These are phyloP conservation scores for Periconia macrospinosa DNA, from an alignment of 2,329 filamentous ascomycete genomes.

Conservation along the genomic window DNA sequence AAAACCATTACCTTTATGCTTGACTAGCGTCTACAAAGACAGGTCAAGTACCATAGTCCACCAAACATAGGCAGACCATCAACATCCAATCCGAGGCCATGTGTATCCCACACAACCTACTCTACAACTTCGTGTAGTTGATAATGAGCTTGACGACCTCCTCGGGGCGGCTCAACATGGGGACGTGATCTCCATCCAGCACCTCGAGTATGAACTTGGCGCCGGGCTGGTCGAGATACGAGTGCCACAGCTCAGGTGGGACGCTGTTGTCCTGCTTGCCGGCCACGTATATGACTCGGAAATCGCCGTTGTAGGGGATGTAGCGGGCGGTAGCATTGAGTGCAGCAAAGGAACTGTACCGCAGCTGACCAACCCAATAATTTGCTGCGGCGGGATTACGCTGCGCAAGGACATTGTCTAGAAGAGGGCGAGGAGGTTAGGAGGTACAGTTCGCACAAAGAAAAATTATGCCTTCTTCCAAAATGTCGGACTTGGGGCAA, in stretches of 20 bases:
- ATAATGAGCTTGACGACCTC: conserved; percentile 18
- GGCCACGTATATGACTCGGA: conserved; percentile 23
- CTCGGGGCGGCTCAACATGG: conserved; percentile 27
- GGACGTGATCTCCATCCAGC: conserved; percentile 22
- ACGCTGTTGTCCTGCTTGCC: conserved; percentile 22
- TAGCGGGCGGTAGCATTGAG: conserved; percentile 23
- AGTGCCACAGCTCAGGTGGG: conserved; percentile 14
- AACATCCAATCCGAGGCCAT: background rate
- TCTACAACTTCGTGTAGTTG: conserved; percentile 10
- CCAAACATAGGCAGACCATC: too few species aligned
- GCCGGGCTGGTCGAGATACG: conserved; percentile 19
- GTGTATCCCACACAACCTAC: background rate
- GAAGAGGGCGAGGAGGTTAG: conserved; percentile 5
- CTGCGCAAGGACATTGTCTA: conserved; percentile 19
- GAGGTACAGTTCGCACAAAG: too few species aligned
- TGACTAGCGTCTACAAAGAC: too few species aligned
- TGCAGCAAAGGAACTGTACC: conserved; percentile 20
- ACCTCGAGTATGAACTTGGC: conserved; percentile 17
- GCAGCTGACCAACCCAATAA: conserved; percentile 15
- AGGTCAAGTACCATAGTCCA: too few species aligned
- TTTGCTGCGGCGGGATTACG: conserved; percentile 7
- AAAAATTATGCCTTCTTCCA: too few species aligned
- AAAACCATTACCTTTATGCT: too few species aligned
- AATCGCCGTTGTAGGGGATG: conserved; percentile 28
- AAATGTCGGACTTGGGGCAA: background rate